Conservation (phyloP, 768 basidiomycete genomes). For the Mycena haematopus region DNA sequence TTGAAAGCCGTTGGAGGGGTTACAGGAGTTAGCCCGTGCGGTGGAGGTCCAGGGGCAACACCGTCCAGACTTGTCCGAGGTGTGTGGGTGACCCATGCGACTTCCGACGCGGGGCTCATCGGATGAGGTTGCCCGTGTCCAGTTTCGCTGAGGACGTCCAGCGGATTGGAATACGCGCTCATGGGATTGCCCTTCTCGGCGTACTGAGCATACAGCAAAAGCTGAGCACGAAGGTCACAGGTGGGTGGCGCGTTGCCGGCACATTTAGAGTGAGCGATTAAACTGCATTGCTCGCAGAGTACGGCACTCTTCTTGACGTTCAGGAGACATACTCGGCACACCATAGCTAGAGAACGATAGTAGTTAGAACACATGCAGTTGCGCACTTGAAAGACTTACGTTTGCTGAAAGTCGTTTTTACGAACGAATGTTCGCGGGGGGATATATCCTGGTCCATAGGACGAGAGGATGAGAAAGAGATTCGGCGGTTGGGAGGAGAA, state of each 20-base stretch:
- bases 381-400: slow-evolving; percentile 56
- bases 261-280: slow-evolving; percentile 87
- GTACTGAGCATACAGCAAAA: slow-evolving; percentile 80
- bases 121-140: slow-evolving; percentile 38
- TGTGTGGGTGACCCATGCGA: slow-evolving; percentile 54
- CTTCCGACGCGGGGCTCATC: slow-evolving; percentile 61
- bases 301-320: slow-evolving; percentile 87
- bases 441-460: slow-evolving; percentile 58
- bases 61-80: slow-evolving; percentile 57
- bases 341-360: slow-evolving; percentile 63
- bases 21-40: slow-evolving; percentile 31
- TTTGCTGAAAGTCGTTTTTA: slow-evolving; percentile 93
- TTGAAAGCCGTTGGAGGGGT: slow-evolving; percentile 68
- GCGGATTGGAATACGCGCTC: slow-evolving; percentile 59
- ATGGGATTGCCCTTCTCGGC: slow-evolving; percentile 69
- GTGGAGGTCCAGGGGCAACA: slow-evolving; percentile 39
- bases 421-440: slow-evolving; percentile 80
- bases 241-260: slow-evolving; percentile 75
- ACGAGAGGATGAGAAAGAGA: slow-evolving; percentile 49
- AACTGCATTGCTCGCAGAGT: slow-evolving; percentile 87
- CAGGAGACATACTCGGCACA: slow-evolving; percentile 82
- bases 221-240: slow-evolving; percentile 82
- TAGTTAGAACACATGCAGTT: slow-evolving; percentile 20
- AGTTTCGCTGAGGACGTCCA: slow-evolving; percentile 49
- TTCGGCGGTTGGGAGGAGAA: slow-evolving; percentile 46